Evolutionary conservation across 163 green algal species (phyloP).

Genomic region (Coccomyxa subellipsoidea): DNA sequence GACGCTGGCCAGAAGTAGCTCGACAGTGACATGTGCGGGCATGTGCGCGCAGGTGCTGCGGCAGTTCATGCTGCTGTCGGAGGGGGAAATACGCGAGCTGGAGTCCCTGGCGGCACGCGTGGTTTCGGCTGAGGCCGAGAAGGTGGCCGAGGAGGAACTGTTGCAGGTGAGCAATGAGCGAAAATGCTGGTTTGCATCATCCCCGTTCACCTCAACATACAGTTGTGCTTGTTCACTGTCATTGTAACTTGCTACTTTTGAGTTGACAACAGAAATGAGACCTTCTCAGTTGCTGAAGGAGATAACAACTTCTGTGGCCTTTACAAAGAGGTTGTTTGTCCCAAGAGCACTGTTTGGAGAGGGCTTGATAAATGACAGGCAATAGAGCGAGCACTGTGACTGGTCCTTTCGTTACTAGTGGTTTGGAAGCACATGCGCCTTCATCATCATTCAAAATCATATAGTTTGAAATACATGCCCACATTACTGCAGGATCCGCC

Average conservation of each 20-base stretch:
- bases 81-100: conserved; percentile 44
- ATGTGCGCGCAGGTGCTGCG: conserved; percentile 46
- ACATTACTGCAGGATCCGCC: conserved; percentile 38
- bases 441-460: no score
- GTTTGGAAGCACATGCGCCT: no score
- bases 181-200: neutral
- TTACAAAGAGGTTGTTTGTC: no score
- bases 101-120: conserved; percentile 32
- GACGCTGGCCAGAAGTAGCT: no score
- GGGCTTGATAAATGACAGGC: neutral
- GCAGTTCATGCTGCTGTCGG: conserved; percentile 46
- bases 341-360: no score
- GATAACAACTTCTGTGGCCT: no score
- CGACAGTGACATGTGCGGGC: no score
- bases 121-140: conserved; percentile 28
- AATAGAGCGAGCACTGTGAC: neutral
- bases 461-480: no score
- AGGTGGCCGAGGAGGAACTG: conserved; percentile 13
- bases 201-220: neutral
- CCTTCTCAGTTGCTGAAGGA: no score
- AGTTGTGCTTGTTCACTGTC: neutral
- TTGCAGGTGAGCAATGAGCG: neutral
- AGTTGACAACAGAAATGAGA: no score
- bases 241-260: neutral
- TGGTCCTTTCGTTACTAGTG: neutral